These are phyloP conservation scores for Solanum verrucosum DNA, from an alignment of 257 asterid genomes.

Conservation along the genomic window DNA sequence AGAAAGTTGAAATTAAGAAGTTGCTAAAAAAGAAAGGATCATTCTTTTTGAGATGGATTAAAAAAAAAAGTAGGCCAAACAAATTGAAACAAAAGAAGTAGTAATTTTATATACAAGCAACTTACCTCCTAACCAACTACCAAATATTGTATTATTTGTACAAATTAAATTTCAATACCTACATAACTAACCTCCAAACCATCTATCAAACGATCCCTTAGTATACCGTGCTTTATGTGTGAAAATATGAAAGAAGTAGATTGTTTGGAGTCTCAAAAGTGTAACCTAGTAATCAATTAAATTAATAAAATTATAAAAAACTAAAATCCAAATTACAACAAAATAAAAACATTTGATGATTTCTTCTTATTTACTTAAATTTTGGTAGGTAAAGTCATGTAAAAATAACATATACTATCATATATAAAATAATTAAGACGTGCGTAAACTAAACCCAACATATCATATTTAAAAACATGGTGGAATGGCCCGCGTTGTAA, in stretches of 20 bases:
- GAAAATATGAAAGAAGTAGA: not conserved
- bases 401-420: not conserved
- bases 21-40: not conserved
- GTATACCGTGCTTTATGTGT: not conserved
- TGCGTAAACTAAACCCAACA: fast-evolving
- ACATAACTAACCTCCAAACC: not conserved
- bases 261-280: not conserved
- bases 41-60: not conserved
- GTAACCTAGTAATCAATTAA: not conserved
- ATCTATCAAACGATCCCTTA: not conserved
- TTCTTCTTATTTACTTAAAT: not conserved
- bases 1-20: too few species aligned
- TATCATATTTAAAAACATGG: not conserved
- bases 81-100: too few species aligned
- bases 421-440: not conserved
- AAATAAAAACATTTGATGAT: not conserved
- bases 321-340: not conserved
- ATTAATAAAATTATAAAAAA: not conserved
- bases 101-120: too few species aligned
- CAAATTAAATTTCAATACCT: not conserved
- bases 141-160: too few species aligned
- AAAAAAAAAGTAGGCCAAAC: not conserved
- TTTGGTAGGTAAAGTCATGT: not conserved
- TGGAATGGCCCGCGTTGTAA: not conserved
- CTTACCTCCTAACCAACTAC: too few species aligned